Conservation (phyloP, 805 yeast genomes). For the Aciculoconidium aculeatum region DNA sequence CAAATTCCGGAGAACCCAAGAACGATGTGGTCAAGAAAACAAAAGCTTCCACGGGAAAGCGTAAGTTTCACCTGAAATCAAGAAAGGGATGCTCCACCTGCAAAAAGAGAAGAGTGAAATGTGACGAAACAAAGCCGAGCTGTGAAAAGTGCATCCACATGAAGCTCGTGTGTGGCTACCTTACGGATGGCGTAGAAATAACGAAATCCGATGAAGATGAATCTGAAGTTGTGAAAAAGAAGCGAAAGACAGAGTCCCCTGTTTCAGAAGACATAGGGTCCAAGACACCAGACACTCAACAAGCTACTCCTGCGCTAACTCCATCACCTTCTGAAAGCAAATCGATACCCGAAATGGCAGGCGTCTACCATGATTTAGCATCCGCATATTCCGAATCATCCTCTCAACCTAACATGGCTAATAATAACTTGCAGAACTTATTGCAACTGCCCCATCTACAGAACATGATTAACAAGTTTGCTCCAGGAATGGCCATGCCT, state of each 20-base stretch:
- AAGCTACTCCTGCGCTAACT: constrained; percentile 20
- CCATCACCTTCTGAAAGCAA: constrained; percentile 13
- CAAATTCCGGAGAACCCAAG: too few relatives aligned
- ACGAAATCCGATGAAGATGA: constrained; percentile 3
- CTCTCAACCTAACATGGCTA: too few relatives aligned
- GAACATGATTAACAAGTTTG: too few relatives aligned
- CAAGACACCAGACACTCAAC: constrained; percentile 13
- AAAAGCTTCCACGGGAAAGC: constrained; percentile 51
- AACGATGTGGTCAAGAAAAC: too few relatives aligned
- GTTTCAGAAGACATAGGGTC: not conserved
- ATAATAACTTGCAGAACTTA: too few relatives aligned
- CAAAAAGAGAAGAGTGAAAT: constrained; percentile 83
- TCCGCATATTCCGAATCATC: too few relatives aligned
- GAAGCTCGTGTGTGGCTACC: constrained; percentile 71
- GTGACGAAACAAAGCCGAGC: constrained; percentile 80
- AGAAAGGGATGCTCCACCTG: constrained; percentile 87
- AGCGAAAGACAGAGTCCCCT: constrained; percentile 5
- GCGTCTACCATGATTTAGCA: too few relatives aligned
- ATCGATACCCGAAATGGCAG: too few relatives aligned
- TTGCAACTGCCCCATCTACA: too few relatives aligned
- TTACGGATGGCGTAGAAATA: constrained; percentile 12
- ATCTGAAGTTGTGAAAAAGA: not conserved
- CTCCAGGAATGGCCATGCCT: too few relatives aligned
- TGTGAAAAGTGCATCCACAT: constrained; percentile 77
- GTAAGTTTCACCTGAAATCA: constrained; percentile 86